These are phyloP conservation scores for Cinnamomum chago DNA, from an alignment of 164 flowering plant genomes.

Conservation along the genomic window DNA sequence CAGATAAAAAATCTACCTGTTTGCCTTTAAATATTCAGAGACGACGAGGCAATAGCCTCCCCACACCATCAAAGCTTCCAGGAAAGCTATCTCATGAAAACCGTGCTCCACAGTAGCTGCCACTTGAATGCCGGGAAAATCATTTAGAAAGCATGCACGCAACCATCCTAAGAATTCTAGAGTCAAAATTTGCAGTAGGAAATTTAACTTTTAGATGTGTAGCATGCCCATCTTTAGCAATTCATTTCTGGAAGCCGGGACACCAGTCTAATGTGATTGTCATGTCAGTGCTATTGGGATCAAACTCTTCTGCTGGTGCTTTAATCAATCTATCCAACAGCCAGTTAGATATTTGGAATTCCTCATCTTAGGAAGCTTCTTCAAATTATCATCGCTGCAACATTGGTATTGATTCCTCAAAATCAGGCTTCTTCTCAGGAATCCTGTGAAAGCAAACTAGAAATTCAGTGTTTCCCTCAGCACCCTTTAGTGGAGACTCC, in stretches of 20 bases:
- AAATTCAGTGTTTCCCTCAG: conserved; percentile 89
- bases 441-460: conserved; percentile 61
- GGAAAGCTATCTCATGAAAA: no score
- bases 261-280: background rate
- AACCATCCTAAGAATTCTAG: no score
- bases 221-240: background rate
- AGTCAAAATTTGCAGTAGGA: no score
- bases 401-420: background rate
- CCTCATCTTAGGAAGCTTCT: background rate
- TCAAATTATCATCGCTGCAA: conserved; percentile 2
- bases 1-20: no score
- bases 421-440: conserved; percentile 8
- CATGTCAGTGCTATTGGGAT: background rate
- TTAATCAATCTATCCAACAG: background rate
- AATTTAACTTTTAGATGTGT: no score
- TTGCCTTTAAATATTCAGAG: no score
- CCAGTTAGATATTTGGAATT: background rate
- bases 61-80: no score
- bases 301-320: background rate
- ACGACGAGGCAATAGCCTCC: no score
- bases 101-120: no score
- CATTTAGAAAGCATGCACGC: no score
- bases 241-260: background rate
- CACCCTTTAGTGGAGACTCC: conserved; percentile 91
- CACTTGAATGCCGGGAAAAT: no score